A percentile compares a stretch with the other conserved stretches of the same genome.
These are phyloP conservation scores for Fusarium caatingaense DNA, from an alignment of 2,329 filamentous ascomycete genomes.

Conservation along the genomic window DNA sequence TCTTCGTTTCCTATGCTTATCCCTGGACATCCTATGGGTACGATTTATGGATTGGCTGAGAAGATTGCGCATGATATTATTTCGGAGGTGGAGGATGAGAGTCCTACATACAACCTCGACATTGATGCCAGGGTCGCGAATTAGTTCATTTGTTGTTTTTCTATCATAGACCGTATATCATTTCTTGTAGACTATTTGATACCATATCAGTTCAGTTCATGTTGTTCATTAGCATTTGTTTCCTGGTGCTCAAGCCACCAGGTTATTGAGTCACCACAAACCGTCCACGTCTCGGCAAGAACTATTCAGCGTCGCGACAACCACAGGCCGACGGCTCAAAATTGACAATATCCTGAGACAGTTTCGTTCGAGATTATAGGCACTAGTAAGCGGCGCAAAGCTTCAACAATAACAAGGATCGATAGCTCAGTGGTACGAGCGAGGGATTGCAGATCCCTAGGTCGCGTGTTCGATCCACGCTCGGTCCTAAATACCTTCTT, in stretches of 20 bases:
- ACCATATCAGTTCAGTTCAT: neutral
- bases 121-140: neutral
- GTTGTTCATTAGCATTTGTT: neutral
- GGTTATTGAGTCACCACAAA: neutral
- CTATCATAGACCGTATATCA: neutral
- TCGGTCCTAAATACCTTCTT: neutral
- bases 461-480: constrained; percentile 10
- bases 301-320: too few relatives aligned
- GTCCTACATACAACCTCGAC: neutral
- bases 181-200: neutral
- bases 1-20: constrained; percentile 28
- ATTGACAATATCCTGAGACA: neutral
- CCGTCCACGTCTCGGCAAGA: too few relatives aligned
- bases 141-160: neutral
- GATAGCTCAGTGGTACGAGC: constrained; percentile 14
- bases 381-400: neutral
- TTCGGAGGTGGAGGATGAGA: neutral
- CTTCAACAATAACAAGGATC: neutral
- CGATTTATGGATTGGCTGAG: constrained; percentile 32
- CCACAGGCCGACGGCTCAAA: neutral
- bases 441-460: constrained; percentile 12
- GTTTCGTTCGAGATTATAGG: fast-evolving
- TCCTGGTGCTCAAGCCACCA: neutral
- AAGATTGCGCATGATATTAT: constrained; percentile 36
- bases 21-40: constrained; percentile 34